Evolutionary conservation across 805 yeast species (phyloP).

Genomic region (Kuraishia ogatae): DNA sequence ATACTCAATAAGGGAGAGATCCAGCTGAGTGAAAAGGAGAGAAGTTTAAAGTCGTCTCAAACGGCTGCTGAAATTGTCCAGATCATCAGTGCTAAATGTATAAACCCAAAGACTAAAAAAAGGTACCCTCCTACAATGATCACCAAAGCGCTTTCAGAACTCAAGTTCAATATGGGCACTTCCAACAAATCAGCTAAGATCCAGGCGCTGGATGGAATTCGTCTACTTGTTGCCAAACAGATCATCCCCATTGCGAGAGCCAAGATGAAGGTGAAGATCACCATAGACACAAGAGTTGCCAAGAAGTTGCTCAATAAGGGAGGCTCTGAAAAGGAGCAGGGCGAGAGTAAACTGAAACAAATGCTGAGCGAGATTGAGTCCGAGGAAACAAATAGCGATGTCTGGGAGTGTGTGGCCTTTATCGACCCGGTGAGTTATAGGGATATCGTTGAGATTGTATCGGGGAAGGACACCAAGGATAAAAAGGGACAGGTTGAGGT

Average conservation of each 20-base stretch:
- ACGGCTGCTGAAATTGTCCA: conserved; percentile 76
- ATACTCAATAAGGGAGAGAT: conserved; percentile 88
- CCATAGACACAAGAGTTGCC: conserved; percentile 45
- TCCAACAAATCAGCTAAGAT: conserved; percentile 51
- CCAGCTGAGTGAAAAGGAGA: conserved; percentile 88
- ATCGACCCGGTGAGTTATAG: conserved; percentile 85
- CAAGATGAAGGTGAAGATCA: conserved; percentile 77
- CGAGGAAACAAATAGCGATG: conserved; percentile 12
- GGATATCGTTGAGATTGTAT: conserved; percentile 54
- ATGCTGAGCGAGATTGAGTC: conserved; percentile 26
- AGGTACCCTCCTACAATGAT: conserved; percentile 94
- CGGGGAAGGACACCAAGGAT: conserved; percentile 32
- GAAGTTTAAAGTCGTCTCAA: conserved; percentile 66
- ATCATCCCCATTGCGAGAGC: conserved; percentile 92
- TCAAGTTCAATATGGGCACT: conserved; percentile 72
- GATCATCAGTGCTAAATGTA: conserved; percentile 80
- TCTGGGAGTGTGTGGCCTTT: conserved; percentile 52
- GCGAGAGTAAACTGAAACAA: conserved; percentile 12
- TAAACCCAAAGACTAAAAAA: conserved; percentile 82
- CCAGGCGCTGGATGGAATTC: conserved; percentile 90
- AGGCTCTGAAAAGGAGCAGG: conserved; percentile 9
- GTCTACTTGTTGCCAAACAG: conserved; percentile 65
- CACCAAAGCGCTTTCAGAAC: conserved; percentile 70
- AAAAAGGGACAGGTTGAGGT: conserved; percentile 71
- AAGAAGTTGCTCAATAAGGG: conserved; percentile 20